Conservation (phyloP, 2,329 filamentous ascomycete species). For the Exophiala spinifera region DNA sequence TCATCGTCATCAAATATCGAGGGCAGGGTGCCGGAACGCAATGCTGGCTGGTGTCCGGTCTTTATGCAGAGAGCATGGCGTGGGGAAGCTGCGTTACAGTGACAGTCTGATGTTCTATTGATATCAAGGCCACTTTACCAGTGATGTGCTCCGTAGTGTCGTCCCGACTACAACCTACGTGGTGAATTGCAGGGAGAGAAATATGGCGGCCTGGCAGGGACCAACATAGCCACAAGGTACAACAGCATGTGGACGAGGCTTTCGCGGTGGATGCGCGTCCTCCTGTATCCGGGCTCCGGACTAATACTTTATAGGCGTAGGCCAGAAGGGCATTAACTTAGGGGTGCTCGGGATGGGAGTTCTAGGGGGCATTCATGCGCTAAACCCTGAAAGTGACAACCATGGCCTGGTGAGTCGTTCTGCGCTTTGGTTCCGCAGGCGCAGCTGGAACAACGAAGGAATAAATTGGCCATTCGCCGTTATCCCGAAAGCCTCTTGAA, state of each 20-base stretch:
- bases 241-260: neutral
- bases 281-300: too few species aligned
- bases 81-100: too few species aligned
- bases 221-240: too few species aligned
- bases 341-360: neutral
- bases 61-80: too few species aligned
- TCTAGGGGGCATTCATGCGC: neutral
- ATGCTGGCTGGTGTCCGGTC: neutral
- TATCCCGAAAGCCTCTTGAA: neutral
- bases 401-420: neutral
- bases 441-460: neutral
- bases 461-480: constrained; percentile 10
- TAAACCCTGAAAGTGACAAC: neutral
- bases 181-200: too few species aligned
- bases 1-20: constrained; percentile 8
- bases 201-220: too few species aligned
- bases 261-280: neutral
- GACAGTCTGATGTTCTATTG: too few species aligned
- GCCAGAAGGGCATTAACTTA: too few species aligned
- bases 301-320: too few species aligned
- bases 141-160: too few species aligned
- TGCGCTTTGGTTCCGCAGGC: neutral
- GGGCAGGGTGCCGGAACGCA: neutral
- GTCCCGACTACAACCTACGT: too few species aligned
- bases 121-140: too few species aligned